Base-by-base conservation (phyloP, 2,329 filamentous ascomycete genomes). In the Venturia asperata region DNA sequence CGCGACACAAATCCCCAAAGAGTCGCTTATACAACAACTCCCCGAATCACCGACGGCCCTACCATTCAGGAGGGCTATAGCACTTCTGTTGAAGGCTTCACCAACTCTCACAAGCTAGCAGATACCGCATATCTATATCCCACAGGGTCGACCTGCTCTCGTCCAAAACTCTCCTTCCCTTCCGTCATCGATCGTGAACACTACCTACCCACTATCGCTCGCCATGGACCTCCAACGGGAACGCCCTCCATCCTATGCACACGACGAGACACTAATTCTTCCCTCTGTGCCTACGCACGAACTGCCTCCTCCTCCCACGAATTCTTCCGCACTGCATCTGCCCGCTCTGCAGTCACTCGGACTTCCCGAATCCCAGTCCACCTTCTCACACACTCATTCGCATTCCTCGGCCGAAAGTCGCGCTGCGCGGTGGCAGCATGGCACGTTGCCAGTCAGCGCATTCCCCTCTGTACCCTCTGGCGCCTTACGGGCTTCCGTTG, bases 311-410 rank as follows among this genome's bases (percentile, higher is more conserved):
- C 64, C 64, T 45, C 69, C 56, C 66, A 65, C 62, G 47, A 67
- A 55, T 68, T 69, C 66, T 60, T 45, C 67, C 43, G 70, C 68
- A 34, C 70, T 78, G 60, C 75, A 73, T 21, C 73, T 81, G 34
- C 79, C 79, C 5, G 76, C 78, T 67, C 74, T 81, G 62, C 75
- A 74, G 68, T 77, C 78, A 34, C 75, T 81, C 41, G 72, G 77
- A 41, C 75, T 77, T 34, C 72, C 75, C 41, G 73, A 64, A 24
- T 45, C 52, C 27, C 64, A 55, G 4, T 24, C 58, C 24, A 37
- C 27, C 30, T n/a, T 58, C 60, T 27, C 41, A 61, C 60, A 66
- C 65, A 39, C 65, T 34, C 30, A 67, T 27, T 39, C 64, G 76
- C 21, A 73, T 75, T 47, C 71, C 76, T 37, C 77, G 76, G 63